phyloP scores from a whole-genome alignment of 2,329 filamentous ascomycete genomes.

The Herpomyces periplanetae region DNA sequence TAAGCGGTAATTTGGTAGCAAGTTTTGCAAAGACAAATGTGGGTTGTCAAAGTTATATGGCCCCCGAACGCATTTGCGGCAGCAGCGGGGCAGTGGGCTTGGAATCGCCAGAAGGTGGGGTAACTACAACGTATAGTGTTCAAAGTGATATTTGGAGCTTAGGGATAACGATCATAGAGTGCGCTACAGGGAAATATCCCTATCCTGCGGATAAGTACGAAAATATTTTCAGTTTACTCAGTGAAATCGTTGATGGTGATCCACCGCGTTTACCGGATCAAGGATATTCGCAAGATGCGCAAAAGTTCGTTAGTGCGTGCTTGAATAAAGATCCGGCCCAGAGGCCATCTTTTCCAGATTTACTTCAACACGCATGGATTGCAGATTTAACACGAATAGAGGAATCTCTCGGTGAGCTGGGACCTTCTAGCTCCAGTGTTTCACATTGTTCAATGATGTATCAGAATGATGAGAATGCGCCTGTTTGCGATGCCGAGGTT shows the following conservation, averaged over 20 bases:
- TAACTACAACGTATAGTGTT: constrained; percentile 90
- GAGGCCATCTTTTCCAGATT: constrained; percentile 65
- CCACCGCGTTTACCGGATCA: constrained; percentile 46
- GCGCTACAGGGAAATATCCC: constrained; percentile 66
- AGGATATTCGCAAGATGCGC: constrained; percentile 36
- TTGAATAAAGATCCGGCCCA: constrained; percentile 69
- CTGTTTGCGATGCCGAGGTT: constrained; percentile 33
- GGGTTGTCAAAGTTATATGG: constrained; percentile 97
- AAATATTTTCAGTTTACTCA: constrained; percentile 89
- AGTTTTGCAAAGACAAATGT: constrained; percentile 97
- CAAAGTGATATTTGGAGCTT: constrained; percentile 95
- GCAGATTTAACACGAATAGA: constrained; percentile 26
- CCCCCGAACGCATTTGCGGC: constrained; percentile 67
- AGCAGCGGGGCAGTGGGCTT: constrained; percentile 34
- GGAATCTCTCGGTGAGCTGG: constrained; percentile 7
- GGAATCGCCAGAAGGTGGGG: constrained; percentile 24
- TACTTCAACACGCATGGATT: constrained; percentile 67
- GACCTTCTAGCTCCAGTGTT: background rate
- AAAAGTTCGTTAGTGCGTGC: constrained; percentile 55
- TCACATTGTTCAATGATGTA: constrained; percentile 5
- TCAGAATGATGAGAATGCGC: constrained; percentile 7
- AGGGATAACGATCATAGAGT: constrained; percentile 76
- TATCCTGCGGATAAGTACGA: constrained; percentile 91
- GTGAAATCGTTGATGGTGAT: constrained; percentile 91
- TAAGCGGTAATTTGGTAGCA: constrained; percentile 76